Conservation (phyloP, 345 rosid species). For the Cardiospermum halicacabum region DNA sequence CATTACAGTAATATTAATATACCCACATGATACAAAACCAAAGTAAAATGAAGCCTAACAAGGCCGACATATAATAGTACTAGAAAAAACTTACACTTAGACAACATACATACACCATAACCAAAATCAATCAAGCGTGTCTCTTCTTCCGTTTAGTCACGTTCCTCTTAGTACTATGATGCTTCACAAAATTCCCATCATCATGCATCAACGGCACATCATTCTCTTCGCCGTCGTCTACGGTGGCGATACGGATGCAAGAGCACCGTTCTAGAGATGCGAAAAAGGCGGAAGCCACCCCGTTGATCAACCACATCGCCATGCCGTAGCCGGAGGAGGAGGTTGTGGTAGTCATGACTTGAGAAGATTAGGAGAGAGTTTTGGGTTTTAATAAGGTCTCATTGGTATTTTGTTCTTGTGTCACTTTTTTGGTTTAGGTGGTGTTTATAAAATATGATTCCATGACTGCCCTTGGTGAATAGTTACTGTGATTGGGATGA, state of each 20-base stretch:
- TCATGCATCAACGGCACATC: conserved; percentile 48
- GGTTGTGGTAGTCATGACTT: conserved; percentile 44
- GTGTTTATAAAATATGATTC: no score
- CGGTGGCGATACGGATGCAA: conserved; percentile 56
- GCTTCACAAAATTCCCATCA: conserved; percentile 37
- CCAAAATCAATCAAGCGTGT: conserved; percentile 4
- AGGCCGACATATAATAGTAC: not conserved
- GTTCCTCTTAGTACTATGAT: conserved; percentile 24
- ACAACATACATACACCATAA: no score
- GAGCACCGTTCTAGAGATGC: conserved; percentile 58
- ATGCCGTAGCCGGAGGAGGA: conserved; percentile 30
- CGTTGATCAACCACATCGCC: conserved; percentile 60
- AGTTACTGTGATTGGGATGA: no score
- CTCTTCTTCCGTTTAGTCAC: conserved; percentile 29
- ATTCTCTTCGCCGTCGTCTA: conserved; percentile 48
- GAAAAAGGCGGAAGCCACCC: conserved; percentile 49
- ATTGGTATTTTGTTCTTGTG: no score
- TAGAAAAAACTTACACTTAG: no score
- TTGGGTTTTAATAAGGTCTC: no score
- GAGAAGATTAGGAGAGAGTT: no score
- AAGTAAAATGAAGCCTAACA: conserved; percentile 5
- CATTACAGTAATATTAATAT: conserved; percentile 2
- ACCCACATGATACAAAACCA: conserved; percentile 8
- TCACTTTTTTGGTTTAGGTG: no score
- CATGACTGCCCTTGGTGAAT: no score